A percentile compares a stretch with the other conserved stretches of the same genome.
phyloP scores from a whole-genome alignment of 108 stramenopile genomes.

The Nannochloropsis salina region DNA sequence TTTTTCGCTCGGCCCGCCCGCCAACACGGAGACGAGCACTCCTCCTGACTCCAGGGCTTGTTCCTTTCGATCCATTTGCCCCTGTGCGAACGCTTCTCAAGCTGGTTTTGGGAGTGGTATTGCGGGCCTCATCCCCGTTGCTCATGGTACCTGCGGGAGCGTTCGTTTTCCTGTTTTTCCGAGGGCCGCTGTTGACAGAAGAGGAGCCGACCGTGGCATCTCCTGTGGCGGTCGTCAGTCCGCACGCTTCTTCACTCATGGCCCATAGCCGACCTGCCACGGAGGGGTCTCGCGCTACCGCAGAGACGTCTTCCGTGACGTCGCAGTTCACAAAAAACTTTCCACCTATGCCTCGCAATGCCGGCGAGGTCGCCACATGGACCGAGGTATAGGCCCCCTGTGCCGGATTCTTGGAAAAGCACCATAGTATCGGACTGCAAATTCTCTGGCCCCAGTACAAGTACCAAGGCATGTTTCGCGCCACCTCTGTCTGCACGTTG shows the following conservation, averaged over 20 bases:
- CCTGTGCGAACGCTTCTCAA: too few relatives aligned
- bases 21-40: too few relatives aligned
- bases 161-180: too few relatives aligned
- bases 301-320: not conserved
- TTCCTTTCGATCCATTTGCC: too few relatives aligned
- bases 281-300: not conserved
- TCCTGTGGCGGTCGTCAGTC: not conserved
- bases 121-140: too few relatives aligned
- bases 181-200: too few relatives aligned
- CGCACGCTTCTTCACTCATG: constrained; percentile 16
- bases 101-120: too few relatives aligned
- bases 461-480: constrained; percentile 26
- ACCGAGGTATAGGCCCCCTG: constrained; percentile 35
- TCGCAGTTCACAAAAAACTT: constrained; percentile 2
- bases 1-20: too few relatives aligned
- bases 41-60: too few relatives aligned
- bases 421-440: constrained; percentile 13
- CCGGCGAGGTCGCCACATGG: constrained; percentile 1
- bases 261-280: not conserved
- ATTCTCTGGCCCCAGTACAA: not conserved
- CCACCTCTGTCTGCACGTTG: constrained; percentile 52
- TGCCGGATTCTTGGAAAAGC: constrained; percentile 25
- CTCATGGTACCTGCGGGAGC: too few relatives aligned
- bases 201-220: not conserved
- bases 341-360: not conserved